These are phyloP conservation scores for Trypanosoma vivax DNA, from an alignment of 208 protist species.

Conservation along the genomic window DNA sequence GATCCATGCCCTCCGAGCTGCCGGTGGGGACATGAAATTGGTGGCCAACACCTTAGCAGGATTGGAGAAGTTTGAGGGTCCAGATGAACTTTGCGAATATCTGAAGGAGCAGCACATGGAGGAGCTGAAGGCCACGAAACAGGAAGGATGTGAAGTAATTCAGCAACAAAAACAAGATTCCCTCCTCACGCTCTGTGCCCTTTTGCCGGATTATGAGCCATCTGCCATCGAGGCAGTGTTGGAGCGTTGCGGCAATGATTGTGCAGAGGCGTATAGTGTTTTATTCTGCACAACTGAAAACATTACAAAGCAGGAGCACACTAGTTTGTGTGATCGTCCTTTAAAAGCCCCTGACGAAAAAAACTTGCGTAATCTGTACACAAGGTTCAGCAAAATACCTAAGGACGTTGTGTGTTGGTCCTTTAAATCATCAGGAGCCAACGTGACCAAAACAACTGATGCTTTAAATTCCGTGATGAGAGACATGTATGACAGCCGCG, in stretches of 20 bases:
- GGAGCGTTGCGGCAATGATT: slow-evolving; percentile 27
- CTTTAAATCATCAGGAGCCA: too few relatives aligned
- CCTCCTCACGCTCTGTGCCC: slow-evolving; percentile 55
- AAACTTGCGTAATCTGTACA: slow-evolving; percentile 33
- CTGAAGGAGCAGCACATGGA: slow-evolving; percentile 38
- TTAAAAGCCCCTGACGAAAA: slow-evolving; percentile 39
- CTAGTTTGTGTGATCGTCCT: slow-evolving; percentile 24
- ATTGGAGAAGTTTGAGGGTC: slow-evolving; percentile 8
- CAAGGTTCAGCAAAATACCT: slow-evolving; percentile 48
- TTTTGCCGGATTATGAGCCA: slow-evolving; percentile 57
- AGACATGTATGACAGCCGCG: too few relatives aligned
- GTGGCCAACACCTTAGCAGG: slow-evolving; percentile 31
- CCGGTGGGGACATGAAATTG: slow-evolving; percentile 24
- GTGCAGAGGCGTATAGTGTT: slow-evolving; percentile 47
- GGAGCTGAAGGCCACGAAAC: slow-evolving; percentile 29
- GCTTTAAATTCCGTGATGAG: too few relatives aligned
- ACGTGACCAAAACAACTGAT: too few relatives aligned
- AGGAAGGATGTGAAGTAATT: slow-evolving; percentile 16
- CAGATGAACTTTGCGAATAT: slow-evolving; percentile 21
- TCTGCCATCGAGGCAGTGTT: slow-evolving; percentile 48
- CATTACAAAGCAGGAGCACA: slow-evolving; percentile 28
- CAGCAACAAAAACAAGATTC: slow-evolving; percentile 29
- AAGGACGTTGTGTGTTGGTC: slow-evolving; percentile 39
- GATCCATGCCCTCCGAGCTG: slow-evolving; percentile 51
- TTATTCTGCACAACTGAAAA: slow-evolving; percentile 54